phyloP scores from a whole-genome alignment of 2,329 filamentous ascomycete species.

The Exophiala calicioides region DNA sequence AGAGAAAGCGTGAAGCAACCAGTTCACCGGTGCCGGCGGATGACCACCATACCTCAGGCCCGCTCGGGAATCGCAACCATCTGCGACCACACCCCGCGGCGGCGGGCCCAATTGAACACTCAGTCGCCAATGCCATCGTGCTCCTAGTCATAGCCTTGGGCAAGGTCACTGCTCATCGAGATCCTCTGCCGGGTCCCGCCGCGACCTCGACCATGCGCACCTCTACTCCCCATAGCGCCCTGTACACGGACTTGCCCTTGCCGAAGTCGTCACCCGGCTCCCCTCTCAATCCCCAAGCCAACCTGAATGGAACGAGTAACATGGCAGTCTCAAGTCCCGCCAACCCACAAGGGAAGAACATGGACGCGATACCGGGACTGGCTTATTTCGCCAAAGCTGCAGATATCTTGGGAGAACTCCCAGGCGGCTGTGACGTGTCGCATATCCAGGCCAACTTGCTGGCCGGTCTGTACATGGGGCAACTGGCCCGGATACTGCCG shows the following conservation, averaged over 20 bases:
- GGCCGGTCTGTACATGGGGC: conserved; percentile 84
- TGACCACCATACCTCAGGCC: conserved; percentile 11
- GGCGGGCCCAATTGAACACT: conserved; percentile 48
- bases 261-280: conserved; percentile 30
- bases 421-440: conserved; percentile 75
- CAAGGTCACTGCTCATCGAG: conserved; percentile 67
- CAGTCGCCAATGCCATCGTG: conserved; percentile 77
- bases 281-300: conserved; percentile 22
- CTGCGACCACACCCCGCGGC: conserved; percentile 28
- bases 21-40: conserved; percentile 25
- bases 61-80: conserved; percentile 12
- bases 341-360: conserved; percentile 61
- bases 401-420: conserved; percentile 80
- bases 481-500: conserved; percentile 81
- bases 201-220: conserved; percentile 34
- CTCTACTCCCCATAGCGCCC: conserved; percentile 31
- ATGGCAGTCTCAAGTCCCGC: conserved; percentile 18
- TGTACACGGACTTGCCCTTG: conserved; percentile 28
- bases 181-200: conserved; percentile 53
- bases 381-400: conserved; percentile 86
- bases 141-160: conserved; percentile 82
- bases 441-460: conserved; percentile 84
- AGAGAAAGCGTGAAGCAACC: conserved; percentile 30
- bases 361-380: conserved; percentile 84
- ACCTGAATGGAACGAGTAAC: conserved; percentile 22